phyloP scores from a whole-genome alignment of 2,329 filamentous ascomycete species.

The Phoma sp. region DNA sequence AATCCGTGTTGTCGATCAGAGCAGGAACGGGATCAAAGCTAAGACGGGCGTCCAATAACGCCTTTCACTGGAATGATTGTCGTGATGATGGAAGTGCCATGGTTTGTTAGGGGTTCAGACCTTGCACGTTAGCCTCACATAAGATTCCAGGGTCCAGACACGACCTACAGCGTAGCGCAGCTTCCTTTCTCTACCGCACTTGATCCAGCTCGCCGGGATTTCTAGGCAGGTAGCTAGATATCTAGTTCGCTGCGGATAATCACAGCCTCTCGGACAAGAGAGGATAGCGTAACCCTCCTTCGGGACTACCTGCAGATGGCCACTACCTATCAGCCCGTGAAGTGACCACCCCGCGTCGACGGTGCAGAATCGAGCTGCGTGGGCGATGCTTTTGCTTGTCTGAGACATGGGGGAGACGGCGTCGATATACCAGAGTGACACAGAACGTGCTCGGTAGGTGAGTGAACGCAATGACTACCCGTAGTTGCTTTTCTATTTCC shows the following conservation, averaged over 20 bases:
- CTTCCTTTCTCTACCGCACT: slow-evolving; percentile 3
- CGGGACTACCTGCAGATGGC: slow-evolving; percentile 2
- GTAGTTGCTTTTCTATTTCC: slow-evolving; percentile 3
- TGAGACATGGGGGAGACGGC: slow-evolving; percentile 5
- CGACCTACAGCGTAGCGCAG: neutral
- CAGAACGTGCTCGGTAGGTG: slow-evolving; percentile 8
- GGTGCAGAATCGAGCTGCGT: slow-evolving; percentile 3
- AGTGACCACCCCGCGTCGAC: neutral
- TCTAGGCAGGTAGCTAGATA: neutral
- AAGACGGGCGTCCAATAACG: neutral
- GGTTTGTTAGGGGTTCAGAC: neutral
- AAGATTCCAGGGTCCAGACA: neutral
- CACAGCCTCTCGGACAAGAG: neutral
- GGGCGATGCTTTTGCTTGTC: slow-evolving; percentile 3
- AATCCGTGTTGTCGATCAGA: slow-evolving; percentile 2
- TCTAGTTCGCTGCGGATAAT: neutral
- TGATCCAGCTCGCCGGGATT: neutral
- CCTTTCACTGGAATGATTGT: neutral
- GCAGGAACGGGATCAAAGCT: neutral
- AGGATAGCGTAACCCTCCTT: slow-evolving; percentile 4
- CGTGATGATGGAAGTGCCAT: slow-evolving; percentile 1
- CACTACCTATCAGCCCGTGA: neutral
- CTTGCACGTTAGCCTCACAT: neutral
- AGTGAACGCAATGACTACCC: slow-evolving; percentile 1
- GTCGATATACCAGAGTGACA: slow-evolving; percentile 10